Conservation (phyloP, 176 grass and related monocot species). For the Cenchrus americanus region DNA sequence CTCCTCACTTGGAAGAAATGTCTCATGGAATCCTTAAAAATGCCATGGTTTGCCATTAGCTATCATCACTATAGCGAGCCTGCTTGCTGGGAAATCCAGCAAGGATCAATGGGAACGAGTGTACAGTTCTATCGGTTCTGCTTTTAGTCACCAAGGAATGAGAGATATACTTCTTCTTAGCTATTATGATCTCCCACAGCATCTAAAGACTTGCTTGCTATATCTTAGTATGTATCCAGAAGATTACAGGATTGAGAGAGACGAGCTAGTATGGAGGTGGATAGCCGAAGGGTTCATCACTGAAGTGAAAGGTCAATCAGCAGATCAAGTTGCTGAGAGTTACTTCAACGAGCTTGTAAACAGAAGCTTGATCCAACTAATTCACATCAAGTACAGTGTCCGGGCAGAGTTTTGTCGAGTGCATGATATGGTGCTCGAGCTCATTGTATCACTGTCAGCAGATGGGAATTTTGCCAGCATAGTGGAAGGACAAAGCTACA, state of each 20-base stretch:
- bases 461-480: too few species aligned
- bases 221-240: background rate
- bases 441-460: too few species aligned
- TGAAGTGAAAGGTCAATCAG: background rate
- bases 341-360: constrained; percentile 12
- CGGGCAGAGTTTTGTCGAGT: too few species aligned
- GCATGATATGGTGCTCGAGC: too few species aligned
- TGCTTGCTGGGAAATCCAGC: background rate
- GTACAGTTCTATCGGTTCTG: background rate
- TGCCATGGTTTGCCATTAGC: background rate
- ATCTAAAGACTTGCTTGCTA: background rate
- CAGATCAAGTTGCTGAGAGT: background rate
- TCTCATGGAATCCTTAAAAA: background rate
- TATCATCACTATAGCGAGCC: background rate
- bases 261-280: background rate
- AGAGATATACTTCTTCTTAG: background rate
- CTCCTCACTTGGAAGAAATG: background rate
- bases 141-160: background rate
- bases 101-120: background rate
- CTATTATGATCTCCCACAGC: background rate
- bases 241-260: rapidly evolving
- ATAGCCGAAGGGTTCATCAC: background rate
- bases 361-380: background rate
- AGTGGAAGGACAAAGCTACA: too few species aligned
- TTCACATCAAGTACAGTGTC: too few species aligned